These are phyloP conservation scores for Crithidia expoeki DNA, from an alignment of 208 protist genomes.

Conservation along the genomic window DNA sequence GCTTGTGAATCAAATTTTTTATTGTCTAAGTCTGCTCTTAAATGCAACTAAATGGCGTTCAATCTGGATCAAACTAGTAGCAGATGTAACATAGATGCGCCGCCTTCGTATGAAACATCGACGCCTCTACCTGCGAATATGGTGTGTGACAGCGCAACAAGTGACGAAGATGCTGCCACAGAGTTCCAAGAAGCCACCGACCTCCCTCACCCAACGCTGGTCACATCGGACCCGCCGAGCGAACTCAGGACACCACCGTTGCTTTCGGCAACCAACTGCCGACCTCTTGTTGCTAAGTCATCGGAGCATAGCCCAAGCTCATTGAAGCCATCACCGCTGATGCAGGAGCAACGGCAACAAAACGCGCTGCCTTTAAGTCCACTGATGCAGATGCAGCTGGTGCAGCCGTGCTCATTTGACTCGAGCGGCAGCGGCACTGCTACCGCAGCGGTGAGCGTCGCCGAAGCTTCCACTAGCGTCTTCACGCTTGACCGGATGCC, in stretches of 20 bases:
- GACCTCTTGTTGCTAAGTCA: neutral
- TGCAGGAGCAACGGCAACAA: neutral
- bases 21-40: no score
- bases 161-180: neutral
- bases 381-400: neutral
- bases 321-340: neutral
- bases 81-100: neutral
- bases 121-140: neutral
- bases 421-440: neutral
- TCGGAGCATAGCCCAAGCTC: neutral
- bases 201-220: neutral
- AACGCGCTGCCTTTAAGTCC: neutral
- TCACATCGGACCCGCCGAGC: neutral
- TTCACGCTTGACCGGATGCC: neutral
- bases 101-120: neutral
- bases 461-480: neutral
- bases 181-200: neutral
- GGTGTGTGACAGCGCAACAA: neutral
- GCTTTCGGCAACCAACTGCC: neutral
- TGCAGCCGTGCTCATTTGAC: neutral
- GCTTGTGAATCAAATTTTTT: conserved; percentile 7
- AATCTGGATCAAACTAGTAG: neutral
- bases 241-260: conserved; percentile 5
- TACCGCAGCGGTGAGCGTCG: neutral
- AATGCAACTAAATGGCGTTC: conserved; percentile 1